Evolutionary conservation across 2,329 filamentous ascomycete genomes (phyloP).

Genomic region (Trichoderma aggressivum): DNA sequence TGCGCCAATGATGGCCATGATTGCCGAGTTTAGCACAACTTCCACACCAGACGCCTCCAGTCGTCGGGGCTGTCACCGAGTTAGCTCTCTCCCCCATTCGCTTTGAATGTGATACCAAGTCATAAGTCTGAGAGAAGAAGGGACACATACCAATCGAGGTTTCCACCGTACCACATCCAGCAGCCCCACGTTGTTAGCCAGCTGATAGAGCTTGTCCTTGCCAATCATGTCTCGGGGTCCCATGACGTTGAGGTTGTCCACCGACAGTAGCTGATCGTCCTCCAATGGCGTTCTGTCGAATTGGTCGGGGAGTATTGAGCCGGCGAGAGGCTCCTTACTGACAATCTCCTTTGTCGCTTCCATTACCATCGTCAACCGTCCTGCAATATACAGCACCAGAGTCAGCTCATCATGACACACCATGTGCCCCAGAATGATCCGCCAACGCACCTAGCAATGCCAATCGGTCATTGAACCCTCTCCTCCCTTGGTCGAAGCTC

Average conservation of each 20-base stretch:
- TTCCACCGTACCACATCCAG: slow-evolving; percentile 81
- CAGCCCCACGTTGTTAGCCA: slow-evolving; percentile 71
- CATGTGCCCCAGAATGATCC: not conserved
- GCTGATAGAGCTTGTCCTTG: slow-evolving; percentile 60
- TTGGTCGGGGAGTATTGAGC: slow-evolving; percentile 38
- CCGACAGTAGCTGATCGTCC: slow-evolving; percentile 66
- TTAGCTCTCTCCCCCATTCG: slow-evolving; percentile 13
- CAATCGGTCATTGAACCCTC: slow-evolving; percentile 91
- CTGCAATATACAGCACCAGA: slow-evolving; percentile 21
- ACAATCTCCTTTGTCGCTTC: slow-evolving; percentile 40
- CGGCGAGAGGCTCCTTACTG: slow-evolving; percentile 30
- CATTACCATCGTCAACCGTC: slow-evolving; percentile 38
- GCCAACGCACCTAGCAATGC: slow-evolving; percentile 73
- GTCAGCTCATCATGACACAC: slow-evolving; percentile 16
- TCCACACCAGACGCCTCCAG: slow-evolving; percentile 70
- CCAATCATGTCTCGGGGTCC: slow-evolving; percentile 61
- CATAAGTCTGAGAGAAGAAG: not conserved
- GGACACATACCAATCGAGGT: slow-evolving; percentile 66
- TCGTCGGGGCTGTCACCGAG: slow-evolving; percentile 53
- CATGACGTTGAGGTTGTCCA: slow-evolving; percentile 65
- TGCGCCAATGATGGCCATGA: slow-evolving; percentile 86
- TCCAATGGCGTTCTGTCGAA: slow-evolving; percentile 62
- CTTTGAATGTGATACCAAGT: not conserved
- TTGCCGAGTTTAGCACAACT: slow-evolving; percentile 68
- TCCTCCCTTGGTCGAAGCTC: slow-evolving; percentile 91